Evolutionary conservation across 2,329 filamentous ascomycete genomes (phyloP).

Genomic region (Paracoccidioides brasiliensis): DNA sequence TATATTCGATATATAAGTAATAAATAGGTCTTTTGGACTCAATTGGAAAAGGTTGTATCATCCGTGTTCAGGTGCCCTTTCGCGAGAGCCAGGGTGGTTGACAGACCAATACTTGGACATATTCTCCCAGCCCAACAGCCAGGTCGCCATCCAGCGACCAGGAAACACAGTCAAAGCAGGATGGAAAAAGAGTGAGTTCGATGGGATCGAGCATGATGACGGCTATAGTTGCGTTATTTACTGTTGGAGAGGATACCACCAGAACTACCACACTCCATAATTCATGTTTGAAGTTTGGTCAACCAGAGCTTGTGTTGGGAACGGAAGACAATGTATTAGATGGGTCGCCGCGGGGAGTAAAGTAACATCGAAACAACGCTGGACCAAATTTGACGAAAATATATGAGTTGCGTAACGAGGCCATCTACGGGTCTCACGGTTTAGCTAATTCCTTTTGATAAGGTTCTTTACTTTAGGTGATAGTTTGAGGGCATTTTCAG

Average conservation of each 20-base stretch:
- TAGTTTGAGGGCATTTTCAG: no score
- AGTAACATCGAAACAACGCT: no score
- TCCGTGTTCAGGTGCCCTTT: no score
- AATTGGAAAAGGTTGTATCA: not conserved
- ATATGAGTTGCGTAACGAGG: no score
- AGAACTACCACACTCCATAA: not conserved
- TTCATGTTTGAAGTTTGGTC: no score
- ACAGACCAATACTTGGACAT: slow-evolving; percentile 39
- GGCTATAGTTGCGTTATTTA: not conserved
- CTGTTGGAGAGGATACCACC: not conserved
- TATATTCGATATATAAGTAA: not conserved
- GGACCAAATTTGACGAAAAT: no score
- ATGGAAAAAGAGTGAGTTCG: slow-evolving; percentile 36
- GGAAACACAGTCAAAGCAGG: slow-evolving; percentile 39
- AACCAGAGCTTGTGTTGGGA: no score
- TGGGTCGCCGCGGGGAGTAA: no score
- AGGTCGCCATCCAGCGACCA: slow-evolving; percentile 49
- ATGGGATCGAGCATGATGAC: slow-evolving; percentile 21
- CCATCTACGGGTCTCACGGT: no score
- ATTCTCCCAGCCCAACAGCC: slow-evolving; percentile 43
- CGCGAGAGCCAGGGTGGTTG: not conserved
- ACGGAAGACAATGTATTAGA: no score
- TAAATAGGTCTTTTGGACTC: not conserved
- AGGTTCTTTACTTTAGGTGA: no score
- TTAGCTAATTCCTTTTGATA: no score